Percentiles rank a stretch among this genome's conserved stretches.
Evolutionary conservation across 2,329 filamentous ascomycete genomes (phyloP).

Genomic region (Pseudocercospora crystallina): DNA sequence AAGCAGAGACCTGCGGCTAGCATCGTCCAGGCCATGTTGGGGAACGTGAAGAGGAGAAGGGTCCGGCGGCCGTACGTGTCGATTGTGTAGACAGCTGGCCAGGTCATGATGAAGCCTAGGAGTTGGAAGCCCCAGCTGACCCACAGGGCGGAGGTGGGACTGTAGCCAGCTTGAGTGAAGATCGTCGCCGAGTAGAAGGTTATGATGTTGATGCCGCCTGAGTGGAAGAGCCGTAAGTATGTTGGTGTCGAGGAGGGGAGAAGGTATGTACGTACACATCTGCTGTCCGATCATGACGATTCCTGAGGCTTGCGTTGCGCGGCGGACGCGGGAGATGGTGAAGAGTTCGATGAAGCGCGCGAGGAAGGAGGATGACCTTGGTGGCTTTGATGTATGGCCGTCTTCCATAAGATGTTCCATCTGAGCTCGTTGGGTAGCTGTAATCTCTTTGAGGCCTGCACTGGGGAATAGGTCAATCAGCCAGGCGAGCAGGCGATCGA

Average conservation of each 20-base stretch:
- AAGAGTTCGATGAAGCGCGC: slow-evolving; percentile 22
- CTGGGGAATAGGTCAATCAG: too few relatives aligned
- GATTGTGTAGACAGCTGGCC: slow-evolving; percentile 56
- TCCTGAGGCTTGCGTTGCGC: slow-evolving; percentile 24
- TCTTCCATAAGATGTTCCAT: too few relatives aligned
- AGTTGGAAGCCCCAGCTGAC: slow-evolving; percentile 60
- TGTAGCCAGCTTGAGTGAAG: slow-evolving; percentile 36
- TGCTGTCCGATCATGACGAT: slow-evolving; percentile 26
- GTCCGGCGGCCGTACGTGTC: slow-evolving; percentile 54
- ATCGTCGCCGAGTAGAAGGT: slow-evolving; percentile 39
- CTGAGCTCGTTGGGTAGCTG: too few relatives aligned
- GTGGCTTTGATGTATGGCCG: too few relatives aligned
- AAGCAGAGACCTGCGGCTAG: slow-evolving; percentile 54
- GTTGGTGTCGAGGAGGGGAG: neutral
- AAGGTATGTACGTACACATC: slow-evolving; percentile 12
- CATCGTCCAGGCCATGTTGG: slow-evolving; percentile 51
- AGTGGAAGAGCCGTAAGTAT: too few relatives aligned
- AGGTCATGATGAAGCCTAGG: slow-evolving; percentile 59
- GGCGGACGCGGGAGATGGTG: slow-evolving; percentile 26
- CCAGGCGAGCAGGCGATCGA: too few relatives aligned
- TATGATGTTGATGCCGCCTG: too few relatives aligned
- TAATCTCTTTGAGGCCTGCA: too few relatives aligned
- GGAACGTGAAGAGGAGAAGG: slow-evolving; percentile 51
- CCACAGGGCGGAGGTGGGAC: slow-evolving; percentile 50
- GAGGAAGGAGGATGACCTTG: slow-evolving; percentile 5